phyloP scores from a whole-genome alignment of 257 asterid species.

The Euphrasia confusa region DNA sequence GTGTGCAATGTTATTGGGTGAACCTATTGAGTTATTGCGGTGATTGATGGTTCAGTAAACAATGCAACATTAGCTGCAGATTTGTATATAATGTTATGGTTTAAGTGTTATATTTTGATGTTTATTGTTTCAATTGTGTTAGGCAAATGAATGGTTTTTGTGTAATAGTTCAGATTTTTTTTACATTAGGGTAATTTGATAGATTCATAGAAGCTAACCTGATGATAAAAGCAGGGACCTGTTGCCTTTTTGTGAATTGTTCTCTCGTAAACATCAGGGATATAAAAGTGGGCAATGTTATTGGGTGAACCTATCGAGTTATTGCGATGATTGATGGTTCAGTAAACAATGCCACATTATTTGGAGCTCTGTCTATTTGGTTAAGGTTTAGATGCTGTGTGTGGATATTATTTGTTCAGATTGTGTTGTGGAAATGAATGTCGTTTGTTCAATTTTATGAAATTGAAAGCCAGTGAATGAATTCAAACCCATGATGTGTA shows the following conservation, averaged over 20 bases:
- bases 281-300: background rate
- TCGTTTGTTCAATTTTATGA: no score
- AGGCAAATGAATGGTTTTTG: no score
- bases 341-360: conserved; percentile 1
- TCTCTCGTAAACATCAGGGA: background rate
- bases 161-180: background rate
- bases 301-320: background rate
- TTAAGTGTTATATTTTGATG: background rate
- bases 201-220: conserved; percentile 22
- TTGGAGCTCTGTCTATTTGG: background rate
- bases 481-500: no score
- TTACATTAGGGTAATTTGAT: background rate
- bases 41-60: conserved; percentile 60
- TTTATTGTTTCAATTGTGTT: no score
- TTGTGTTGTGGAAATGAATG: no score
- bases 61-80: conserved; percentile 26
- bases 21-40: conserved; percentile 34
- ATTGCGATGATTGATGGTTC: background rate
- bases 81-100: background rate
- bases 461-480: no score
- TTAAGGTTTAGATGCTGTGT: background rate
- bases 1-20: conserved; percentile 64
- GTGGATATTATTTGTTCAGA: no score
- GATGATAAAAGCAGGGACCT: conserved; percentile 37
- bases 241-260: background rate